Base-by-base conservation (phyloP, 106 monocot species). In the Narthecium ossifragum region DNA sequence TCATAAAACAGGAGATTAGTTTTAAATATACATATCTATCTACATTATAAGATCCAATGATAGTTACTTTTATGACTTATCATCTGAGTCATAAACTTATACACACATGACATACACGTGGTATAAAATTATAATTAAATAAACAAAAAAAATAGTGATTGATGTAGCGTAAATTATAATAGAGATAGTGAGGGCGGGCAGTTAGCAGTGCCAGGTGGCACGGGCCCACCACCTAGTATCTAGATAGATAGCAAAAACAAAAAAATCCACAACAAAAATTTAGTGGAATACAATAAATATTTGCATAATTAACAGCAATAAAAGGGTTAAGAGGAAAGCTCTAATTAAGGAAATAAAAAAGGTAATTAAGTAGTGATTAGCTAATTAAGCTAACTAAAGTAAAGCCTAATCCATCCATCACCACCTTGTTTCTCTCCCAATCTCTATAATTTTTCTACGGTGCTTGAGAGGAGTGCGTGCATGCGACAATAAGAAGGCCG, bases 401-500 rank as follows among this genome's bases (percentile, higher is more conserved):
- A 49, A 20, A 22, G 17, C 6, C 49, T 20, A 1, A 31, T 13
- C 43, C 43, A 18, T 17, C 17, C 43, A 13, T 13, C 10, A 17
- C 43, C 43, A 13, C 4, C 39, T 6, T 22, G 5, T 0, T 21
- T 49, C 49, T 14, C 2, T 29, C 53, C 30, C 29, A 14, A 27
- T 22, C 15, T 29, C 51, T 5, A 14, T 53, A 2, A 1, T 30
- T 2, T 22, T 53, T 4, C 29, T 7, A 21, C 9, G n/a, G 5
- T 33, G 7, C 14, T n/a, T 11, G 25, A 6, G 57, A 15, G 38
- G 34, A 18, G 21, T 38, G 57, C 11, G 57, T 24, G 38, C 36
- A 24, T 0, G 50, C 36, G 34, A 52, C 52, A 51, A 64, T 51
- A 39, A 52, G 38, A 64, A 53, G 64, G 52, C 11, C 38, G 34